phyloP scores from a whole-genome alignment of 129 eudicot species.

The Artemisia argyi region DNA sequence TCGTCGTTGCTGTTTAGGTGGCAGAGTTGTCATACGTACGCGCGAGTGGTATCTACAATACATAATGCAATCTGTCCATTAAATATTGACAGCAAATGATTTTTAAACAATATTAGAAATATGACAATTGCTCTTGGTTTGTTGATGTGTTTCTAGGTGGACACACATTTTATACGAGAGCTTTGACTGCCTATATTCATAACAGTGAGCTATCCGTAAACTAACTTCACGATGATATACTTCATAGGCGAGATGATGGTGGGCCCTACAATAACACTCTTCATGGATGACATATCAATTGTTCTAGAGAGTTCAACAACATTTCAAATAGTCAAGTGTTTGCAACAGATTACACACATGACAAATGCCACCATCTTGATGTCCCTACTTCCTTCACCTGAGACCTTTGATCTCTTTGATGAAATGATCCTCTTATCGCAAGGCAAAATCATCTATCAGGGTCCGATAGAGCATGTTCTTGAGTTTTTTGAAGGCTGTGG shows the following conservation, averaged over 20 bases:
- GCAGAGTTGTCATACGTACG: no score
- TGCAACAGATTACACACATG: constrained; percentile 82
- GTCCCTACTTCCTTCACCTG: constrained; percentile 97
- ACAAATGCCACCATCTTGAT: constrained; percentile 77
- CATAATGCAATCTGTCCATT: no score
- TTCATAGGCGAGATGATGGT: constrained; percentile 80
- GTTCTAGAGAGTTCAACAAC: constrained; percentile 97
- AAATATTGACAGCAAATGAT: no score
- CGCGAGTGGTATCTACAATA: no score
- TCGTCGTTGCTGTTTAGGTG: no score
- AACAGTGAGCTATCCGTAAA: neutral
- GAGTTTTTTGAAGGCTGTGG: constrained; percentile 84
- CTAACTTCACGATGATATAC: neutral
- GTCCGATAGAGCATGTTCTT: constrained; percentile 70
- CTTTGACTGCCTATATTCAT: neutral
- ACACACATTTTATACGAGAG: no score
- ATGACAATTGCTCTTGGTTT: no score
- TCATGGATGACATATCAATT: constrained; percentile 97
- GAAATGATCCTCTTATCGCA: constrained; percentile 78
- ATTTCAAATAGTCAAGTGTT: constrained; percentile 85
- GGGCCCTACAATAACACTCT: constrained; percentile 78
- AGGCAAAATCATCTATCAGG: constrained; percentile 91
- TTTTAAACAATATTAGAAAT: no score
- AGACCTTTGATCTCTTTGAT: constrained; percentile 85
- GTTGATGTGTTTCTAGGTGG: no score